Conservation (phyloP, 768 basidiomycete species). For the Scleroderma bovista region DNA sequence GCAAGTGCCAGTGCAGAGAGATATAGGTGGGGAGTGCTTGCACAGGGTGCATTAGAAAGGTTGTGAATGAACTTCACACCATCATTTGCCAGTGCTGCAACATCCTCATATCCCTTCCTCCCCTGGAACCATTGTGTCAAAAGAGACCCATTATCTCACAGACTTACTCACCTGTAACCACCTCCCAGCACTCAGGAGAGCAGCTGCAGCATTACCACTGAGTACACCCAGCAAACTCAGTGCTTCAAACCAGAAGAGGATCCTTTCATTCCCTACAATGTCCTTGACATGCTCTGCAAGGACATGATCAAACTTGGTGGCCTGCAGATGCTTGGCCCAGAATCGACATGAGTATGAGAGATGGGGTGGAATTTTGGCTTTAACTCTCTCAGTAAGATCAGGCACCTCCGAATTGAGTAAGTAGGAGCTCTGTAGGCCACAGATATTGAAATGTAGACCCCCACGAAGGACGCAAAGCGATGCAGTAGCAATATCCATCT, state of each 20-base stretch:
- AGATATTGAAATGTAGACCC: conserved; percentile 38
- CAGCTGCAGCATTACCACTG: background rate
- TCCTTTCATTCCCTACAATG: conserved; percentile 15
- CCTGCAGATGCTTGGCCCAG: conserved; percentile 30
- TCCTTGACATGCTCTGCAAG: conserved; percentile 11
- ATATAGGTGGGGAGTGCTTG: conserved; percentile 5
- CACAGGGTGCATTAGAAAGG: conserved; percentile 23
- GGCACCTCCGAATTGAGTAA: conserved; percentile 24
- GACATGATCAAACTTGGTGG: conserved; percentile 6
- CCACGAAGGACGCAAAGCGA: conserved; percentile 26
- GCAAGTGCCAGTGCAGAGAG: conserved; percentile 33
- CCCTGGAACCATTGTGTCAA: conserved; percentile 1
- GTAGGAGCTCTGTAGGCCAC: conserved; percentile 30
- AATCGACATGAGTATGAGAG: conserved; percentile 33
- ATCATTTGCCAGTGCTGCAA: conserved; percentile 19
- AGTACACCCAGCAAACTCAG: conserved; percentile 14
- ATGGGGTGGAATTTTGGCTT: conserved; percentile 20
- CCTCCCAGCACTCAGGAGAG: background rate
- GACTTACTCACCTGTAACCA: background rate
- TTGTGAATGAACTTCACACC: conserved; percentile 24
- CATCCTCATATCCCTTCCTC: background rate
- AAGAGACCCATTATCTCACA: background rate
- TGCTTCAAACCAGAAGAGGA: conserved; percentile 37
- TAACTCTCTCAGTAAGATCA: conserved; percentile 12
- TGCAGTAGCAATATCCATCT: conserved; percentile 14